Base-by-base conservation (phyloP, 2,329 filamentous ascomycete species). In the Beauveria bassiana region DNA sequence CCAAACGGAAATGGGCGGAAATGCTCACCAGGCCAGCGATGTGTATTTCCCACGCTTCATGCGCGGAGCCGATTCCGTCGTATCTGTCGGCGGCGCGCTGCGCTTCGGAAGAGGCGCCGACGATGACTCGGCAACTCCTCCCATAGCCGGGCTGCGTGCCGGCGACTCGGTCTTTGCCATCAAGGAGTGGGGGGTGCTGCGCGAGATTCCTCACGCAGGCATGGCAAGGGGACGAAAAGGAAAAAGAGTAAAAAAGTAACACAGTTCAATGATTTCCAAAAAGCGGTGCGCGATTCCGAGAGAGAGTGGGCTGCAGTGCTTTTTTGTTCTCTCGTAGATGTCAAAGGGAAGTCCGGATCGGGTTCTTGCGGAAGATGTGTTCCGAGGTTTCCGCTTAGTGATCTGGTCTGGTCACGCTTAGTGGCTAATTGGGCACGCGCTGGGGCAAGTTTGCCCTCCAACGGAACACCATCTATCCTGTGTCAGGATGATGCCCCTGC, bases 41-140 rank as follows among this genome's bases (percentile, higher is more conserved):
- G 73, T 75, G 61, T 75, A 75, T 61, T 73, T 75, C 1, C 73
- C 71, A 42, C 73, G 66, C 66, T 75, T 75, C 56, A 40, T 64
- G 1, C 64, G 63, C 18, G 58, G 63, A n/a, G 47, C 38, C 16
- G 46, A 43, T 38, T 61, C 59, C 59, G 59, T 28, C 18, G 50
- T 18, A 7, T 54, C 55, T 40, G 31, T 40, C 12, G 54, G 51
- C 26, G 55, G 51, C 26, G 55, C 53, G 43, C 40, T 53, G 22
- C 64, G 63, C 61, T 66, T 64, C 47, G 31, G 62, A 20, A 62
- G 51, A 42, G 47, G 47, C 26, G 46, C 14, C 45, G 46, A 28
- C 8, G 56, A 24, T 24, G 56, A 24, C 34, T 51, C 43, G 40
- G 24, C 46, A 2, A 14, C 47, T 12, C 40, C 56, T 38, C 40